Evolutionary conservation across 768 basidiomycete species (phyloP).

Genomic region (Postia placenta): DNA sequence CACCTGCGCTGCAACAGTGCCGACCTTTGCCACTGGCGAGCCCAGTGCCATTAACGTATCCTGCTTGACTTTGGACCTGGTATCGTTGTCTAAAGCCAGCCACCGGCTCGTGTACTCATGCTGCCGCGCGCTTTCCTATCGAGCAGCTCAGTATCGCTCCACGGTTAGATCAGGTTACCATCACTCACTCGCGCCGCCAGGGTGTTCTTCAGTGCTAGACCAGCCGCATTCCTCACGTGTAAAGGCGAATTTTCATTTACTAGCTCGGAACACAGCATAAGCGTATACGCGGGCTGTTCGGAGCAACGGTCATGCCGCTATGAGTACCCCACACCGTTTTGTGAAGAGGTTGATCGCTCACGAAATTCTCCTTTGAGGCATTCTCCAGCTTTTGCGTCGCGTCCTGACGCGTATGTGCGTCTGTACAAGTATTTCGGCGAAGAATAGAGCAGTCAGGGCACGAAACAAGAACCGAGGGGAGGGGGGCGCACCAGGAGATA

Average conservation of each 20-base stretch:
- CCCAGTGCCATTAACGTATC: conserved; percentile 79
- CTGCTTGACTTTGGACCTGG: conserved; percentile 81
- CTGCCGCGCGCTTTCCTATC: conserved; percentile 71
- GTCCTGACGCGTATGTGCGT: conserved; percentile 85
- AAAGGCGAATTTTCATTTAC: conserved; percentile 64
- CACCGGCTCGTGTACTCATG: conserved; percentile 73
- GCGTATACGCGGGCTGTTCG: conserved; percentile 87
- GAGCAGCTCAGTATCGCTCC: no score
- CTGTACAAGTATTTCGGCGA: conserved; percentile 34
- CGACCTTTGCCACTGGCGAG: conserved; percentile 64
- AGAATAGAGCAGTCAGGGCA: conserved; percentile 10
- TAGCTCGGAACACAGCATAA: conserved; percentile 82
- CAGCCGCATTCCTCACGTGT: conserved; percentile 91
- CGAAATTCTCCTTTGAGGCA: conserved; percentile 85
- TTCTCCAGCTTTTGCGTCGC: conserved; percentile 86
- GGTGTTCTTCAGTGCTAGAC: conserved; percentile 94
- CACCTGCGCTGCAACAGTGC: conserved; percentile 87
- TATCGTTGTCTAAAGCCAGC: conserved; percentile 64
- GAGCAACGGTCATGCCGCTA: conserved; percentile 2
- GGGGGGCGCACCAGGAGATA: conserved; percentile 71
- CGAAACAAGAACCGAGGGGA: conserved; percentile 13
- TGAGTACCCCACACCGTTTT: conserved; percentile 3
- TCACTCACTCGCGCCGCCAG: conserved; percentile 77
- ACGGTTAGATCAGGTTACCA: no score
- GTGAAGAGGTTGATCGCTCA: conserved; percentile 36